Base-by-base conservation (phyloP, 306 rosid genomes). In the Cyclanthera cordifolia region DNA sequence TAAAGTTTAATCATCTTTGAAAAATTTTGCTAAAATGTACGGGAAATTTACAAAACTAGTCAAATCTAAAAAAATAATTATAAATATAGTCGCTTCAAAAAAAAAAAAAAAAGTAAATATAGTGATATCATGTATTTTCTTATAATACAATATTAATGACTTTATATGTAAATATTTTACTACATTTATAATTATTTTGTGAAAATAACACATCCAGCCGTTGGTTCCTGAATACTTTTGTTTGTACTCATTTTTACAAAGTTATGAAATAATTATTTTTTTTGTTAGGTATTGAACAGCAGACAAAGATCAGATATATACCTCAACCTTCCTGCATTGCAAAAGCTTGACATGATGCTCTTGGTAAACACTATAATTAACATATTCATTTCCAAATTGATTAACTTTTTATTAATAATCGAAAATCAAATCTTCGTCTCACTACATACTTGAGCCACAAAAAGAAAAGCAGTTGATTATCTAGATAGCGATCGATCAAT, bases 281-380 rank as follows among this genome's bases (percentile, higher is more conserved):
- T 24, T 37, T 74, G 37, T 81, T 82, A 90, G 99, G 76, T 90
- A 78, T 90, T 94, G 99, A 73, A 80, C 63, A 86, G 92, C 67
- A 85, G 88, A 67, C 81, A 94, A 68, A 86, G 97, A 65, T 79
- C 91, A 23, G 96, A 94, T 79, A 85, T 94, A 76, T 90, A 82
- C 53, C 79, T 90, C 30, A 94, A 86, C 77, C 96, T 94, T 41
- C 97, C 99, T 12, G 99, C 99, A 11, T 69, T 94, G 66, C 84
- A 83, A 80, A 90, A 94, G 82, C 96, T 94, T 25, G 99, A 90
- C 83, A 78, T 84, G 34, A 85, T 94, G 99, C 99, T 94, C 65
- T 73, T 85, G 27, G 99, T 94, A 80, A 78, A 45, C 0, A 32
- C 2, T 9, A 8, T 4, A 5, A 34, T 34, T 0, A 1, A 20